Base-by-base conservation (phyloP, 2,329 filamentous ascomycete species). In the Aureobasidium melanogenum region DNA sequence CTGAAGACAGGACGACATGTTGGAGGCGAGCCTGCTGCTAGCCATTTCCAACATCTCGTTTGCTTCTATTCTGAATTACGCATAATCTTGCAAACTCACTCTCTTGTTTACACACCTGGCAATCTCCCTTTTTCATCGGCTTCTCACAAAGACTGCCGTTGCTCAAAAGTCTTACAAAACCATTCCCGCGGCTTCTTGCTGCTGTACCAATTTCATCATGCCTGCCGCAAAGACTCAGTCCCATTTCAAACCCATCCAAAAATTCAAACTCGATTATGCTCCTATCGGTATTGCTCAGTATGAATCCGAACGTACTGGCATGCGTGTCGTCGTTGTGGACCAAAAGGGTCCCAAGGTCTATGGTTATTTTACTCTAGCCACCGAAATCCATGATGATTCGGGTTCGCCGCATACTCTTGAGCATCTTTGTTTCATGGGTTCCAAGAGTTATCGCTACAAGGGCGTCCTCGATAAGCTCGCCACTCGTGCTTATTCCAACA, bases 301-400 rank as follows among this genome's bases (percentile, higher is more conserved):
- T 88, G 91, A 95, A 70, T 99, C 94, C 6, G 85, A 91, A 68
- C 83, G 91, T 65, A 99, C 93, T 64, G 94, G 94, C 57, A 94
- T 99, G 90, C 88, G 92, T 67, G 88, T 96, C 36, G 86, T 96
- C 43, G 89, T 97, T 54, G 91, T 95, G 67, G 89, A 97, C 72
- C 87, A 91, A 67, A 86, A 94, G 72, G 93, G 94, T 0, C 94
- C 94, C n/a, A 97, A 97, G 74, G 84, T 97, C 64, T 88, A 89
- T 67, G 94, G 94, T 36, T 96, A 95, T 76, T 99, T 99, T 75
- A 88, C 92, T 36, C 82, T 99, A 58, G 94, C 94, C 36, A 99
- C 94, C 3, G 94, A 99, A 75, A 97, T 99, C 68, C 88, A 96
- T 69, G 94, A 99, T 76, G 91, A 99, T 73, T 97, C 93, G 12